Evolutionary conservation across 345 rosid species (phyloP), one percentile per base, ranked within the genome.

Genomic region (Eucalyptus curtisii): DNA sequence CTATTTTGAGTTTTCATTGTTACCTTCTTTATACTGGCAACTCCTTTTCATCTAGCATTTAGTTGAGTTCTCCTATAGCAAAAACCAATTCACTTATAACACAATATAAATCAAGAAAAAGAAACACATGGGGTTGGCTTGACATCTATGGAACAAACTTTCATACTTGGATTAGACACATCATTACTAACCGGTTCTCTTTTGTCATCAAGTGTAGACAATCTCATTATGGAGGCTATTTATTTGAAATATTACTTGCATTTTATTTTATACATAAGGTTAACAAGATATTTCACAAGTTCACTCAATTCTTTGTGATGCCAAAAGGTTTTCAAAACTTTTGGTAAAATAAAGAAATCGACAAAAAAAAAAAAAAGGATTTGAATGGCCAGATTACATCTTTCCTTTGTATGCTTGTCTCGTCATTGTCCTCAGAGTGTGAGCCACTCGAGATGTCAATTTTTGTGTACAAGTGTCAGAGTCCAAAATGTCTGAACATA

Each of bases 321-420:
- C 25, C 47, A 76, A 76, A 76, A 76, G 47, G 47, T 20, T 76
- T 37, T 40, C 27, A 25, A 40, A 6, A 76, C 82, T 76, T 37
- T 76, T 20, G 47, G 82, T 42, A 33, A 68, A 68, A 68, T 40
- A 20, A 40, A 20, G 27, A 37, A 40, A 37, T 76, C 8, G 5
- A 20, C 8, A 37, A 7, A 52, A 7, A 52, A 19, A 7, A 0
- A 6, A 20, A 5, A 31, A 16, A 10, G 42, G 47, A 37, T 40
- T 37, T 76, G 8, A 76, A 76, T 40, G 82, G 47, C 47, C 13
- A 40, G 47, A 37, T 37, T 76, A 40, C 84, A 40, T 76, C 30
- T 40, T 37, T 76, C 27, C 15, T 76, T 76, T 5, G 84, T 20
- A 76, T 13, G 82, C 47, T 20, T 11, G 84, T 40, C 84, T 76